A percentile compares a stretch with the other conserved stretches of the same genome.
These are phyloP conservation scores for Aphanomyces euteiches DNA, from an alignment of 352 stramenopile species.

Conservation along the genomic window DNA sequence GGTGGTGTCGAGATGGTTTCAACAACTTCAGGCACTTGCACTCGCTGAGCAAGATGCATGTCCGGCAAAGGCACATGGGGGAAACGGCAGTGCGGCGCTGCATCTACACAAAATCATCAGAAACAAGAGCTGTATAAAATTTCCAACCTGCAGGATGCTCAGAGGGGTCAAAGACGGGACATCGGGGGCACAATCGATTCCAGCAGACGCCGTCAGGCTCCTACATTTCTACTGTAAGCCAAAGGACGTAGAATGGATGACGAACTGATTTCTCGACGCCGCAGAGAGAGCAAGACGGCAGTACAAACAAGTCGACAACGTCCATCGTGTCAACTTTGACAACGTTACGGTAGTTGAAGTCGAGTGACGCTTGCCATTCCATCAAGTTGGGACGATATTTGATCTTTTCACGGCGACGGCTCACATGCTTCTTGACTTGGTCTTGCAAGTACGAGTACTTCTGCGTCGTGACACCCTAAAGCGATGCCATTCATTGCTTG, in stretches of 20 bases:
- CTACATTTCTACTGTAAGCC: slow-evolving; percentile 31
- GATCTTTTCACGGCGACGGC: slow-evolving; percentile 73
- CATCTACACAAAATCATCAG: not conserved
- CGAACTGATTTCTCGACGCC: slow-evolving; percentile 62
- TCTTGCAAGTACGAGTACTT: slow-evolving; percentile 80
- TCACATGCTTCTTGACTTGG: slow-evolving; percentile 77
- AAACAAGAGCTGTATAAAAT: too few species aligned
- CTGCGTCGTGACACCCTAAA: slow-evolving; percentile 59
- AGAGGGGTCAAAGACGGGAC: slow-evolving; percentile 50
- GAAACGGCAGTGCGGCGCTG: slow-evolving; percentile 3
- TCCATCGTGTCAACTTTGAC: slow-evolving; percentile 50
- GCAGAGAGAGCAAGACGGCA: slow-evolving; percentile 76
- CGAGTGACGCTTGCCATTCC: slow-evolving; percentile 66
- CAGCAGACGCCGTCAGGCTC: slow-evolving; percentile 64
- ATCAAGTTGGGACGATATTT: slow-evolving; percentile 83
- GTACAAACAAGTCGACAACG: slow-evolving; percentile 62
- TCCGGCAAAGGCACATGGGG: slow-evolving; percentile 12
- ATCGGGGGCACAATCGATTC: slow-evolving; percentile 70
- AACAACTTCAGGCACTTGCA: slow-evolving; percentile 1
- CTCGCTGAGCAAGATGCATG: not conserved
- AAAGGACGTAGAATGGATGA: not conserved
- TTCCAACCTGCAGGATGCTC: not conserved
- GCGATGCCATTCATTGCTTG: not conserved
- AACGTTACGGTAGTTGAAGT: slow-evolving; percentile 58
- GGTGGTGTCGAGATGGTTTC: not conserved